Conservation (phyloP, 176 grass and related monocot species). For the Aegilops speltoides region DNA sequence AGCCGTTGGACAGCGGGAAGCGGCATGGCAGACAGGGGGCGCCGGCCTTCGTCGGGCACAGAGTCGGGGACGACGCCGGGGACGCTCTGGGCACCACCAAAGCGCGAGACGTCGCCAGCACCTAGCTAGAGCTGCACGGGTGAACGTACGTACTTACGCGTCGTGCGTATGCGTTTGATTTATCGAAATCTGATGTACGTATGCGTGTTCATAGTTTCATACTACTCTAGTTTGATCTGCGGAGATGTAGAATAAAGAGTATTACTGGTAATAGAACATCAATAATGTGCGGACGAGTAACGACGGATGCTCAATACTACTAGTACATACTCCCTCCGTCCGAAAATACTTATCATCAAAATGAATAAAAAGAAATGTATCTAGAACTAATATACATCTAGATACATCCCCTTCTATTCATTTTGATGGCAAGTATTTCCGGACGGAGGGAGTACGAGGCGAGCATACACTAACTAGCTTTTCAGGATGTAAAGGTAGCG, state of each 20-base stretch:
- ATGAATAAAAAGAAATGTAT: too few species aligned
- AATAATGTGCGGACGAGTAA: too few species aligned
- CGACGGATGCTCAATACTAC: too few species aligned
- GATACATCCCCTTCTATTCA: too few species aligned
- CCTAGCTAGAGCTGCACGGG: background rate
- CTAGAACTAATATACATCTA: too few species aligned
- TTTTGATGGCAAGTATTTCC: too few species aligned
- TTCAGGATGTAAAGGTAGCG: too few species aligned
- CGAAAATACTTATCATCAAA: too few species aligned
- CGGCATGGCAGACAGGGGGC: background rate
- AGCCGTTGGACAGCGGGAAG: slow-evolving; percentile 36
- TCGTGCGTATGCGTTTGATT: background rate
- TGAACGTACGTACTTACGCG: background rate
- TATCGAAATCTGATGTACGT: background rate
- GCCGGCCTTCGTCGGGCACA: slow-evolving; percentile 31
- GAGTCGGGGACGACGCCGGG: slow-evolving; percentile 1
- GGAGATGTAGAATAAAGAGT: background rate
- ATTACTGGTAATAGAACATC: background rate
- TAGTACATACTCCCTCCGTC: too few species aligned
- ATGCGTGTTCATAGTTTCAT: background rate
- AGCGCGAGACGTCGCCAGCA: background rate
- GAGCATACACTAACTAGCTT: too few species aligned
- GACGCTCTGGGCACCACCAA: background rate
- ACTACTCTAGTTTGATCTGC: background rate
- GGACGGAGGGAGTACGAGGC: too few species aligned